phyloP scores from a whole-genome alignment of 257 asterid genomes.

The Paulownia fortunei region DNA sequence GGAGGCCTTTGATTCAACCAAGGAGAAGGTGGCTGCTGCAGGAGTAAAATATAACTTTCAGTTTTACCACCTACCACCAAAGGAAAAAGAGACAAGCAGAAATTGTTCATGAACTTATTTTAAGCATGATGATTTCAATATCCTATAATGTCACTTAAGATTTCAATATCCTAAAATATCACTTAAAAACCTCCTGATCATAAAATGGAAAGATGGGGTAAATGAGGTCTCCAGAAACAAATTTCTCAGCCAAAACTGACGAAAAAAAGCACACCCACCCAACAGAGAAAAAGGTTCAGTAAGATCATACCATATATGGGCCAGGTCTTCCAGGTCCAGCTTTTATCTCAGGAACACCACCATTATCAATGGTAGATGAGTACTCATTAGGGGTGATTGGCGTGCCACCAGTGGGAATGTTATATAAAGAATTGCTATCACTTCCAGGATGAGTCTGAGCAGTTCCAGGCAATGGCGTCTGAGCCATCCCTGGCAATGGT shows the following conservation, averaged over 20 bases:
- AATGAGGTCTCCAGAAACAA: background rate
- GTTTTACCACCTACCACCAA: conserved; percentile 25
- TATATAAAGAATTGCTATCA: conserved; percentile 68
- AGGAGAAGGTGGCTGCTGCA: conserved; percentile 91
- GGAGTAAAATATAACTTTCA: conserved; percentile 32
- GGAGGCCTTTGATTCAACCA: conserved; percentile 88
- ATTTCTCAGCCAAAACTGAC: conserved; percentile 6
- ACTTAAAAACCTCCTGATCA: background rate
- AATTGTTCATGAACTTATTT: background rate
- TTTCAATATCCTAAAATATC: background rate
- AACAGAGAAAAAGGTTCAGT: conserved; percentile 19
- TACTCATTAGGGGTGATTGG: conserved; percentile 82
- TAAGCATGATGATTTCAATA: background rate
- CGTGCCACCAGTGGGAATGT: conserved; percentile 84
- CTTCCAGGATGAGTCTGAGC: conserved; percentile 82
- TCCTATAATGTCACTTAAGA: background rate
- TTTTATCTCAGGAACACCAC: conserved; percentile 55
- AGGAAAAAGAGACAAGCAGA: conserved; percentile 6
- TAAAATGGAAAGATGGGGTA: background rate
- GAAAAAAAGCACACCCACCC: conserved; percentile 23
- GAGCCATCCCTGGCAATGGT: conserved; percentile 78
- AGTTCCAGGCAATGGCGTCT: conserved; percentile 76
- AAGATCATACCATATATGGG: conserved; percentile 69
- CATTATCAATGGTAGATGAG: conserved; percentile 58
- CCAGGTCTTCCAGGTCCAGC: conserved; percentile 76